These are phyloP conservation scores for Exidia glandulosa DNA, from an alignment of 768 basidiomycete genomes.

Conservation along the genomic window DNA sequence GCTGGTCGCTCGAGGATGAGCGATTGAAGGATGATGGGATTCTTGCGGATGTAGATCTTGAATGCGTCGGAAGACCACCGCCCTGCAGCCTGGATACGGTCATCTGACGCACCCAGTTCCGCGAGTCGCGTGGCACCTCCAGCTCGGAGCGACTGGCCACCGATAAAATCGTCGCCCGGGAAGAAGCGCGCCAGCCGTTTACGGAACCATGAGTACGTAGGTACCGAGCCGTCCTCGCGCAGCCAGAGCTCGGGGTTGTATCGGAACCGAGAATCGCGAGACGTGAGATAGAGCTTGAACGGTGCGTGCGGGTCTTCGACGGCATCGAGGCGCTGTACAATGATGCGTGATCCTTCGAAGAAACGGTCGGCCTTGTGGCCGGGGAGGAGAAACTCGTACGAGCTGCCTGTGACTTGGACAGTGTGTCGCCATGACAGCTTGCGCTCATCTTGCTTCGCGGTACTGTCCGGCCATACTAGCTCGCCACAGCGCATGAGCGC, in stretches of 20 bases:
- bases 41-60: slow-evolving; percentile 28
- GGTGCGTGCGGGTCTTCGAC: too few species aligned
- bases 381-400: slow-evolving; percentile 19
- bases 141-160: slow-evolving; percentile 29
- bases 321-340: too few species aligned
- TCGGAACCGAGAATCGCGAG: slow-evolving; percentile 1
- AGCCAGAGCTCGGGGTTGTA: slow-evolving; percentile 26
- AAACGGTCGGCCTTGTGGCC: slow-evolving; percentile 26
- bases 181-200: slow-evolving; percentile 16
- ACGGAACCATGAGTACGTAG: slow-evolving; percentile 27
- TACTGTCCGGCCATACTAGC: slow-evolving; percentile 13
- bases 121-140: slow-evolving; percentile 33
- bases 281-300: too few species aligned
- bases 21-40: too few species aligned
- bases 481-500: slow-evolving; percentile 19
- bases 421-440: slow-evolving; percentile 13
- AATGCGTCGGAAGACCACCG: slow-evolving; percentile 29
- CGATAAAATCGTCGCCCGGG: slow-evolving; percentile 1
- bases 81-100: slow-evolving; percentile 26
- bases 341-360: background rate
- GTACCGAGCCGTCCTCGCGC: slow-evolving; percentile 32
- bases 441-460: background rate
- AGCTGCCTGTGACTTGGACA: background rate
- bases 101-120: slow-evolving; percentile 14
- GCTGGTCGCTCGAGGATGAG: too few species aligned